Evolutionary conservation across 2,329 filamentous ascomycete species (phyloP).

Genomic region (Neonectria punicea): DNA sequence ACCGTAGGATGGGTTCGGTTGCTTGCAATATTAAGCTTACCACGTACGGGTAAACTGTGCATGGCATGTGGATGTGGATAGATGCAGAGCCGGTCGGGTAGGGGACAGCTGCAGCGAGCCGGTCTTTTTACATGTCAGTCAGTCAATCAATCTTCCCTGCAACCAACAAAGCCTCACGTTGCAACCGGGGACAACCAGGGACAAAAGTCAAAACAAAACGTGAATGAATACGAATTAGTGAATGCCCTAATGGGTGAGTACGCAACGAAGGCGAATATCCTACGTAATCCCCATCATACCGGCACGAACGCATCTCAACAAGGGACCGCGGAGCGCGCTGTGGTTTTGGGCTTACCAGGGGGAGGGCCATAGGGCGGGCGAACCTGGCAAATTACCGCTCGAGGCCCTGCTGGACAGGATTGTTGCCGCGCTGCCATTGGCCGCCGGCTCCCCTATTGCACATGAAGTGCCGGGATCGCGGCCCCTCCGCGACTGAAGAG

Average conservation of each 20-base stretch:
- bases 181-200: neutral
- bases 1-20: neutral
- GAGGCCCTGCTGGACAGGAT: neutral
- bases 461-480: constrained; percentile 9
- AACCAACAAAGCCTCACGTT: neutral
- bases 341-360: constrained; percentile 14
- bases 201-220: neutral
- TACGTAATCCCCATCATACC: neutral
- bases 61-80: neutral
- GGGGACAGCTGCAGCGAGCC: neutral
- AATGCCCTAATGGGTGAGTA: neutral
- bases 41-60: neutral
- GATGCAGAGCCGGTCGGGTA: neutral
- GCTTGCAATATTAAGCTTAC: neutral
- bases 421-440: neutral
- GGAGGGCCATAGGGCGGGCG: neutral
- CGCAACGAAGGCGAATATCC: neutral
- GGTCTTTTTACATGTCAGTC: too few species aligned
- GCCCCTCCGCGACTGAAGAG: constrained; percentile 12
- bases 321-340: too few species aligned
- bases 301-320: neutral
- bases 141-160: too few species aligned
- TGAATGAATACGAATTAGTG: neutral
- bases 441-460: neutral
- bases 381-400: constrained; percentile 8